phyloP scores from a whole-genome alignment of 192 early-diverging fungal genomes.

The Lobosporangium transversale region DNA sequence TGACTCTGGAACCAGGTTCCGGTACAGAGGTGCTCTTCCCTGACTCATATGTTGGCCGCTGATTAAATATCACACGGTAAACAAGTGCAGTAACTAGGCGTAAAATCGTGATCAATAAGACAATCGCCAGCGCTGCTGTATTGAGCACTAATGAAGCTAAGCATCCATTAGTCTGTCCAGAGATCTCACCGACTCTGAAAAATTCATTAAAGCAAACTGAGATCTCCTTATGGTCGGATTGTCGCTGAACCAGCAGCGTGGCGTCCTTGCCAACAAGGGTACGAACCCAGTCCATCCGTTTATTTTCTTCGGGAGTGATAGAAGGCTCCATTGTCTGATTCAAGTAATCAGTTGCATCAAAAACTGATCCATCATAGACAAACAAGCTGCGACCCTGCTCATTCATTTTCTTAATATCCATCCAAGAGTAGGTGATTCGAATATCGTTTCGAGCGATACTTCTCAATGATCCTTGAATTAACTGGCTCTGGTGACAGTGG shows the following conservation, averaged over 20 bases:
- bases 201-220: slow-evolving; percentile 10
- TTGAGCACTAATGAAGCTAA: slow-evolving; percentile 26
- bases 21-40: neutral
- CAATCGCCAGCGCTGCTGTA: slow-evolving; percentile 5
- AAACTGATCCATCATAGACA: slow-evolving; percentile 22
- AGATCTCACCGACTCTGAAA: slow-evolving; percentile 28
- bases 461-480: neutral
- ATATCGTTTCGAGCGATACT: slow-evolving; percentile 4
- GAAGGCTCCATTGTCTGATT: neutral
- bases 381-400: slow-evolving; percentile 4
- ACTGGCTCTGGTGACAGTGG: slow-evolving; percentile 11
- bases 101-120: slow-evolving; percentile 17
- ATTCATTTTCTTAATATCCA: neutral
- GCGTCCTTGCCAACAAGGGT: slow-evolving; percentile 31
- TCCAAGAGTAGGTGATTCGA: slow-evolving; percentile 9
- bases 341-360: slow-evolving; percentile 37
- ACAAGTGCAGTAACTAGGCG: slow-evolving; percentile 20
- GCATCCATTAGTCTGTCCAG: slow-evolving; percentile 25
- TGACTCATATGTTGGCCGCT: neutral
- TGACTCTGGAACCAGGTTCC: neutral
- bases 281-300: slow-evolving; percentile 25
- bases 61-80: slow-evolving; percentile 13
- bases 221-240: slow-evolving; percentile 1
- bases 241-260: slow-evolving; percentile 10
- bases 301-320: neutral